Evolutionary conservation across 768 basidiomycete genomes (phyloP), one percentile per base, ranked within the genome.

Genomic region (Omphalotus guepiniiformis): DNA sequence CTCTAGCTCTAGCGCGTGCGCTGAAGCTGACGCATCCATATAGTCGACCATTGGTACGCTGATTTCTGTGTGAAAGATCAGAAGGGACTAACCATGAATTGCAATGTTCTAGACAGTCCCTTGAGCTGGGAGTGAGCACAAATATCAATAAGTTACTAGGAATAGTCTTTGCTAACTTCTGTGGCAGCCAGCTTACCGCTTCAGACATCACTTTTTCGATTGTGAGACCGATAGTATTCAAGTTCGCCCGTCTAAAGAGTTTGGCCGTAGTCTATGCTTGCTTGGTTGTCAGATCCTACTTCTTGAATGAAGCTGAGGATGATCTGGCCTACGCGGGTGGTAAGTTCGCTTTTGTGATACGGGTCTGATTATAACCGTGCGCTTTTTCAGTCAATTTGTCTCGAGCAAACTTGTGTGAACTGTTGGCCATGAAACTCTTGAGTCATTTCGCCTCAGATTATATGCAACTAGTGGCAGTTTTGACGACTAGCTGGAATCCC

Each of bases 401-500:
- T 8, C 72, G 86, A 32, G 93, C 92, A 3, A 82, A 74, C 25
- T 73, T 94, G 8, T 94, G 91, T 65, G 92, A 96, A 61, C 79
- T 96, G 13, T 65, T 96, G 16, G 92, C 94, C 7, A 82, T 91
- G 71, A 96, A 96, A 58, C 77, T 94, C 19, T 72, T 93, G 9
- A 79, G 76, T 18, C 74, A 75, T 26, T 93, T 88, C 58, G 83
- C 88, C 1, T 76, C 76, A 4, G 79, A 82, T 55, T 78, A 87
- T 58, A 76, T 93, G n/a, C 80, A 86, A 48, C 74, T 93, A 16
- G 72, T 85, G 22, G 82, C 86, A 7, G 85, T 88, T 22, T 66
- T 97, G 42, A 93, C 88, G 0, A 83, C 82, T 0, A 79, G 76
- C 48, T 96, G 90, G 87, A 88, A 83, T 61, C 88, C 93, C 2